phyloP scores from a whole-genome alignment of 2,329 filamentous ascomycete species.

The Blastomyces silverae region DNA sequence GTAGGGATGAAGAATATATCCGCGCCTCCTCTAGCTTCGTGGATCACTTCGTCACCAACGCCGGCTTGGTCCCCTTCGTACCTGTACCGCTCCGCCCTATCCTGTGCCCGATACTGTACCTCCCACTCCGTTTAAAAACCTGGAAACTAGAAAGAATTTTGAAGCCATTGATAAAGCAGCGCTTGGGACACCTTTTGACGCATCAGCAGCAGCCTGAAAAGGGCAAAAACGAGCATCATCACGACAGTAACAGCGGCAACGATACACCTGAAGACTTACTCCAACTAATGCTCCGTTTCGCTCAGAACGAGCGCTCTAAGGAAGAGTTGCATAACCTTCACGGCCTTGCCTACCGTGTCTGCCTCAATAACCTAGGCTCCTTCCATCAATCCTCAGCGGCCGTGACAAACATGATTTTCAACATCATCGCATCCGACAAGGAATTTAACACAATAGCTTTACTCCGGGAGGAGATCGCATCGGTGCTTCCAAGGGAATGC shows the following conservation, averaged over 20 bases:
- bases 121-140: slow-evolving; percentile 24
- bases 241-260: slow-evolving; percentile 20
- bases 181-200: slow-evolving; percentile 23
- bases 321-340: slow-evolving; percentile 34
- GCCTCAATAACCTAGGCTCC: slow-evolving; percentile 24
- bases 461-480: slow-evolving; percentile 36
- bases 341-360: slow-evolving; percentile 23
- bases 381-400: slow-evolving; percentile 38
- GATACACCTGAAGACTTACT: slow-evolving; percentile 36
- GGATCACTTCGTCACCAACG: slow-evolving; percentile 31
- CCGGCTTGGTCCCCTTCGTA: slow-evolving; percentile 29
- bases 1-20: slow-evolving; percentile 33
- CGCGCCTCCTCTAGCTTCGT: slow-evolving; percentile 28
- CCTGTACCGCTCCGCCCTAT: slow-evolving; percentile 32
- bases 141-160: slow-evolving; percentile 21
- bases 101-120: slow-evolving; percentile 27
- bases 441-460: slow-evolving; percentile 36
- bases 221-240: neutral
- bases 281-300: slow-evolving; percentile 41
- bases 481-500: slow-evolving; percentile 24
- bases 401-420: slow-evolving; percentile 38
- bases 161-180: slow-evolving; percentile 20
- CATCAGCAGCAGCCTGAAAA: neutral
- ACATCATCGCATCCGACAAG: slow-evolving; percentile 34
- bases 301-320: slow-evolving; percentile 33